Evolutionary conservation across 371 early-diverging fungal species (phyloP).

Genomic region (Mortierella sp.): DNA sequence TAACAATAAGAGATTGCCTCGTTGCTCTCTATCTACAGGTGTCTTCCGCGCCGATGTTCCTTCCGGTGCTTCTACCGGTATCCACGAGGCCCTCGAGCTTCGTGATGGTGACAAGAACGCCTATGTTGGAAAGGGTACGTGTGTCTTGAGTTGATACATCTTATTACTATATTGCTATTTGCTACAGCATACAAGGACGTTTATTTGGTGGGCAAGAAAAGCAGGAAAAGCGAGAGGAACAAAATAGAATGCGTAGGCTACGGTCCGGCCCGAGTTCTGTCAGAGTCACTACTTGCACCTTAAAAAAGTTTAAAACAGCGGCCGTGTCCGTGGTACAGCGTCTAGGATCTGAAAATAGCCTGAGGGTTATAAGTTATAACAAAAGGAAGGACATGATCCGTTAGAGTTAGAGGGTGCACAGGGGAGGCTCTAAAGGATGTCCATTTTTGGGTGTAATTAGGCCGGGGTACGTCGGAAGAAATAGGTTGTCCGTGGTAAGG

Average conservation of each 20-base stretch:
- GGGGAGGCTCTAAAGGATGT: neutral
- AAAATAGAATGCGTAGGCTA: neutral
- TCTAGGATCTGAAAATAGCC: slow-evolving; percentile 2
- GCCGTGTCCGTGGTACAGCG: neutral
- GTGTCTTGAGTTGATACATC: neutral
- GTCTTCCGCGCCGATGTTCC: slow-evolving; percentile 98
- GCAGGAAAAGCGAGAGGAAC: too few species aligned
- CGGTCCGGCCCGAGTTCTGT: neutral
- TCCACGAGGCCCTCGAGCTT: slow-evolving; percentile 98
- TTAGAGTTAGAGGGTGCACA: neutral
- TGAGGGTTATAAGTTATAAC: too few species aligned
- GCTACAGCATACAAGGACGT: too few species aligned
- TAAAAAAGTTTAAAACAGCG: neutral
- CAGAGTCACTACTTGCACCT: neutral
- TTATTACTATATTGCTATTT: too few species aligned
- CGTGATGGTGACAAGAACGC: slow-evolving; percentile 88
- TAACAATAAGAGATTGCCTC: too few species aligned
- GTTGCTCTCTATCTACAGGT: slow-evolving; percentile 38
- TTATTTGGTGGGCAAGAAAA: too few species aligned
- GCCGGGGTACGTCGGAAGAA: too few species aligned
- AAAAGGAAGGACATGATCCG: neutral
- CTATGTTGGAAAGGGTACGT: slow-evolving; percentile 95
- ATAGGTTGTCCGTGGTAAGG: too few species aligned
- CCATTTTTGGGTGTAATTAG: neutral
- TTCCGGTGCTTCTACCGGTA: slow-evolving; percentile 99